Evolutionary conservation across 2,329 filamentous ascomycete genomes (phyloP).

Genomic region (Diplodia sapinea): DNA sequence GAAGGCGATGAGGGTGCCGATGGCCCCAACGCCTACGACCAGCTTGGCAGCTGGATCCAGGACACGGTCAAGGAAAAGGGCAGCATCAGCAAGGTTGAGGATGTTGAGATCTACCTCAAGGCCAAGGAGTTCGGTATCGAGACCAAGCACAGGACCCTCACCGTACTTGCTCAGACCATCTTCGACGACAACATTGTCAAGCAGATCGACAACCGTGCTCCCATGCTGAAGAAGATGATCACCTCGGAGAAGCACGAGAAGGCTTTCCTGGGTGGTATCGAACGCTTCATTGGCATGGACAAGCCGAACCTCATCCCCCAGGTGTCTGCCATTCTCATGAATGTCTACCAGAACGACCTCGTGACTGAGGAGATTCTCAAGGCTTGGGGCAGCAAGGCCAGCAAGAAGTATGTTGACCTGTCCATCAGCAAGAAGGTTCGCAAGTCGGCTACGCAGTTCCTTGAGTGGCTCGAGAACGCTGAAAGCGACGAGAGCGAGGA

Average conservation of each 20-base stretch:
- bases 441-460: constrained; percentile 91
- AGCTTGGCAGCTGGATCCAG: constrained; percentile 91
- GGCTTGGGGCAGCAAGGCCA: constrained; percentile 91
- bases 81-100: constrained; percentile 78
- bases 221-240: constrained; percentile 90
- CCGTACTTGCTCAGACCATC: constrained; percentile 90
- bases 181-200: constrained; percentile 89
- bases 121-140: constrained; percentile 96
- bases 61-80: constrained; percentile 73
- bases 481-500: constrained; percentile 73
- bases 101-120: constrained; percentile 93
- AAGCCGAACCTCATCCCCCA: constrained; percentile 78
- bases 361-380: constrained; percentile 85
- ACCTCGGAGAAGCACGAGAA: constrained; percentile 94
- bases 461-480: constrained; percentile 90
- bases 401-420: constrained; percentile 97
- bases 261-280: constrained; percentile 91
- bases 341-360: constrained; percentile 90
- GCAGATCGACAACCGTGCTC: constrained; percentile 82
- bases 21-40: constrained; percentile 81
- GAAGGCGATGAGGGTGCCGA: constrained; percentile 77
- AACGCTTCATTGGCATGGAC: constrained; percentile 86
- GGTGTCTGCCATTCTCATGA: constrained; percentile 84
- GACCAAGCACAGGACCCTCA: constrained; percentile 87
- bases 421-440: constrained; percentile 91